Conservation (phyloP, 78 protist genomes). For the Guillardia theta region DNA sequence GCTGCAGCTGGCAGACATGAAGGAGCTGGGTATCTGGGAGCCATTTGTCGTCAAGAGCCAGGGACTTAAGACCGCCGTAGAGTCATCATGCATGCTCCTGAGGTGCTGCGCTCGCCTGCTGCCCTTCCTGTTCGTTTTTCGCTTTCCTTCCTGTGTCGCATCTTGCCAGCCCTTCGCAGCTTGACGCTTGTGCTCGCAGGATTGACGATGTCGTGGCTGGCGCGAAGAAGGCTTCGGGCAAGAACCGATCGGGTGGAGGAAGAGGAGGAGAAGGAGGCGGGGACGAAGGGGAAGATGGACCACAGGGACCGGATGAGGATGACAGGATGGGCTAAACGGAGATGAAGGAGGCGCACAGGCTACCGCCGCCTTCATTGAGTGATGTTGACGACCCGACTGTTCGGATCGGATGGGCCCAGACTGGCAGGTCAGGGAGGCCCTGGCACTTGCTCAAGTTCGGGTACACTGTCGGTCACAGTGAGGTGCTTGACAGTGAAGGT, state of each 20-base stretch:
- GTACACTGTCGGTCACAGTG: too few relatives aligned
- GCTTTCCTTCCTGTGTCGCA: neutral
- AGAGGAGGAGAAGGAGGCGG: neutral
- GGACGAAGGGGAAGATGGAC: neutral
- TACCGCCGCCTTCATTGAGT: too few relatives aligned
- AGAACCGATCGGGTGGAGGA: neutral
- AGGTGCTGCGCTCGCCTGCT: too few relatives aligned
- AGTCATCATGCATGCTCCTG: slow-evolving; percentile 22
- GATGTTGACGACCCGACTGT: too few relatives aligned
- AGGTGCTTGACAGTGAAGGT: too few relatives aligned
- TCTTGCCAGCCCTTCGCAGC: neutral
- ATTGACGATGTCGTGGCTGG: slow-evolving; percentile 37
- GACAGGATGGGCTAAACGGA: neutral
- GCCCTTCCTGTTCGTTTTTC: neutral
- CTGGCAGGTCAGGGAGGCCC: too few relatives aligned
- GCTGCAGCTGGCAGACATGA: slow-evolving; percentile 76
- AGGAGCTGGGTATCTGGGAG: slow-evolving; percentile 92
- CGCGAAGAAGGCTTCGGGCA: slow-evolving; percentile 11
- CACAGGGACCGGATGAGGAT: neutral
- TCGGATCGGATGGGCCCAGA: too few relatives aligned
- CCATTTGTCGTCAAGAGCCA: slow-evolving; percentile 92
- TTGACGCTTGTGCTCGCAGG: neutral
- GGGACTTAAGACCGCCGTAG: neutral
- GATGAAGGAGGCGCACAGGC: too few relatives aligned
- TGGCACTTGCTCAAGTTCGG: too few relatives aligned